Evolutionary conservation across 2,329 filamentous ascomycete species (phyloP).

Genomic region (Drechslera avenae): DNA sequence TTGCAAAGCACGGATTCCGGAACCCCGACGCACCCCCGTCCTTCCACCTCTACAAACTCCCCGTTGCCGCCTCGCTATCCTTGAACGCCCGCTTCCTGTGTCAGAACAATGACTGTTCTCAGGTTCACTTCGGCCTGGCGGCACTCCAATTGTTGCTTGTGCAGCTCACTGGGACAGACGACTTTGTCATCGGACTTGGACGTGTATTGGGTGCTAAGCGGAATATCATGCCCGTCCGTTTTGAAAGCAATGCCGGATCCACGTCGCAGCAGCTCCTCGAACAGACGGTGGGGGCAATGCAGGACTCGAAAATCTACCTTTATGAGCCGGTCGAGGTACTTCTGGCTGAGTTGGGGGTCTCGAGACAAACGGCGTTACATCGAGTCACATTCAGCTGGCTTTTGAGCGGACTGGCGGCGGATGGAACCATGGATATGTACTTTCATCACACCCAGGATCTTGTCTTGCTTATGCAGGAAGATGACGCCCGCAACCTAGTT

Average conservation of each 20-base stretch:
- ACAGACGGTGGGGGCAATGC: neutral
- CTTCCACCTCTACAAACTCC: conserved; percentile 1
- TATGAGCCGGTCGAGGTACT: neutral
- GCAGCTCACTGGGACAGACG: conserved; percentile 5
- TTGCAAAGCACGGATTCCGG: conserved; percentile 2
- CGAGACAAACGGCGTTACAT: neutral
- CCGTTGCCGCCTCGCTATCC: neutral
- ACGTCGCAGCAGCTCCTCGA: neutral
- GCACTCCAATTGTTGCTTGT: conserved; percentile 3
- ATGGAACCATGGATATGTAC: neutral
- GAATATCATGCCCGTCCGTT: conserved; percentile 1
- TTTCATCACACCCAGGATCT: conserved; percentile 2
- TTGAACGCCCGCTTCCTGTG: conserved; percentile 1
- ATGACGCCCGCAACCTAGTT: neutral
- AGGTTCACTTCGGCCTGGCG: neutral
- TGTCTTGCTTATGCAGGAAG: neutral
- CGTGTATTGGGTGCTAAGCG: neutral
- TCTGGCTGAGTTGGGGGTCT: neutral
- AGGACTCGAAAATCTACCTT: too few relatives aligned
- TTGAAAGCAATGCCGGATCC: neutral
- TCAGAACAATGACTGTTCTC: neutral
- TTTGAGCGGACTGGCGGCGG: neutral
- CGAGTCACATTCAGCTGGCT: conserved; percentile 3
- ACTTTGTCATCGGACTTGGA: conserved; percentile 4
- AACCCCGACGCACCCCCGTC: neutral